phyloP scores from a whole-genome alignment of 2,329 filamentous ascomycete species.

The Lanzia echinophila region DNA sequence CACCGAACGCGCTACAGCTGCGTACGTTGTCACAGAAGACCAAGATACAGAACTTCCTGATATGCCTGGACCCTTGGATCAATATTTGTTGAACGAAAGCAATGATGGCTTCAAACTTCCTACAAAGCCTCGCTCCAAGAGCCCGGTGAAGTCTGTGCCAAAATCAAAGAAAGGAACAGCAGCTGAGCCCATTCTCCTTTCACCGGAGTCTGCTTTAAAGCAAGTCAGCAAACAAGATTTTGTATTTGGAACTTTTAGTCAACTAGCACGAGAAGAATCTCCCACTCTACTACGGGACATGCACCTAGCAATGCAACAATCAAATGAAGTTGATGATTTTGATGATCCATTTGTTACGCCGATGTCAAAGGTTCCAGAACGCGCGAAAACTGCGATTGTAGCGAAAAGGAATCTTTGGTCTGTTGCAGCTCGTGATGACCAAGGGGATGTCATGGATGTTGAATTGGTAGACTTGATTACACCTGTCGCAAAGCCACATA shows the following conservation, averaged over 20 bases:
- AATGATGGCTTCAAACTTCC: slow-evolving; percentile 20
- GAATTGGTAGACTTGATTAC: slow-evolving; percentile 48
- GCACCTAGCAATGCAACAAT: slow-evolving; percentile 54
- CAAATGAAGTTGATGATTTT: slow-evolving; percentile 39
- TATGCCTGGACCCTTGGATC: slow-evolving; percentile 37
- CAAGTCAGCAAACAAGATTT: slow-evolving; percentile 66
- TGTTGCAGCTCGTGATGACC: slow-evolving; percentile 58
- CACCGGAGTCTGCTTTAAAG: slow-evolving; percentile 60
- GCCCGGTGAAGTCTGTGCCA: slow-evolving; percentile 24
- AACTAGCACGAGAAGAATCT: slow-evolving; percentile 67
- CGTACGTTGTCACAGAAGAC: slow-evolving; percentile 44
- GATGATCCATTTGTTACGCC: slow-evolving; percentile 32
- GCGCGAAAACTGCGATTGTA: slow-evolving; percentile 5
- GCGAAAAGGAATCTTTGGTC: slow-evolving; percentile 54
- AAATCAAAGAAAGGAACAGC: slow-evolving; percentile 32
- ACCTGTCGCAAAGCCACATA: slow-evolving; percentile 11
- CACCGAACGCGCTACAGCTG: slow-evolving; percentile 69
- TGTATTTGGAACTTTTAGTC: slow-evolving; percentile 80
- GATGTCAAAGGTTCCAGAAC: slow-evolving; percentile 9
- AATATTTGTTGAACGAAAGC: slow-evolving; percentile 36
- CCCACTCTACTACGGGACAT: slow-evolving; percentile 58
- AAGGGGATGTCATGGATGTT: slow-evolving; percentile 55
- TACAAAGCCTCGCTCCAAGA: slow-evolving; percentile 21
- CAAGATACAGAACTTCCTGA: slow-evolving; percentile 24
- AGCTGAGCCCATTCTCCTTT: slow-evolving; percentile 51